phyloP scores from a whole-genome alignment of 768 basidiomycete genomes.

The Coprinopsis marcescibilis region DNA sequence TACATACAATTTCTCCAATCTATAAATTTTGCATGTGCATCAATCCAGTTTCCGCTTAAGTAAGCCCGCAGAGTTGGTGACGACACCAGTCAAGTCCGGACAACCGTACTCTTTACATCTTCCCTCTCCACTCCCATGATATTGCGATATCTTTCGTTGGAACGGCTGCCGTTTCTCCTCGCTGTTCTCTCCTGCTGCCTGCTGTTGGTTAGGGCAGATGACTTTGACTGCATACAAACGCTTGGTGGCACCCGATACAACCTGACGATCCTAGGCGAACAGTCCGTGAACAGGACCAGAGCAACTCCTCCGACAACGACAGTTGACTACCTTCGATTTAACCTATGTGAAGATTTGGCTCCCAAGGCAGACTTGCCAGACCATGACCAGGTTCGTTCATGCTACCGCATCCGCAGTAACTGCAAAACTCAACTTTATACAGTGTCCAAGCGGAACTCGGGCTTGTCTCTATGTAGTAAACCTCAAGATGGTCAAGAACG shows the following conservation, averaged over 20 bases:
- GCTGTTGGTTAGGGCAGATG: conserved; percentile 1
- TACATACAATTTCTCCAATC: too few relatives aligned
- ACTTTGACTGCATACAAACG: conserved; percentile 44
- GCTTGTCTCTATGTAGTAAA: conserved; percentile 72
- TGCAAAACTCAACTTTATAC: conserved; percentile 9
- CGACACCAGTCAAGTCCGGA: neutral
- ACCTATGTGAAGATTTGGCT: conserved; percentile 61
- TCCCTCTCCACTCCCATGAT: conserved; percentile 14
- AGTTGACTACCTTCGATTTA: conserved; percentile 54
- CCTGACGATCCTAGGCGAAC: conserved; percentile 48
- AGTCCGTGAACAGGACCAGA: conserved; percentile 46
- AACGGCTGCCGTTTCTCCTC: conserved; percentile 10
- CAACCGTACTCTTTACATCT: conserved; percentile 2
- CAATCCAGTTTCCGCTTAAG: too few relatives aligned
- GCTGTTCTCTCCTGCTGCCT: neutral
- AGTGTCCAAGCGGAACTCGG: conserved; percentile 68
- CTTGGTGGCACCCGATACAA: conserved; percentile 41
- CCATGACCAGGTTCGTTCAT: conserved; percentile 56
- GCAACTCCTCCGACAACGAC: conserved; percentile 60
- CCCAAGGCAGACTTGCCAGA: conserved; percentile 38
- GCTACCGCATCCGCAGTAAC: neutral
- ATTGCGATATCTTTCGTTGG: conserved; percentile 13
- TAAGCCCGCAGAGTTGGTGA: neutral
- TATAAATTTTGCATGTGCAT: too few relatives aligned
- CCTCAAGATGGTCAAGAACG: conserved; percentile 47